Conservation (phyloP, 1,284 basidiomycete genomes). For the Porogramme epimiltina region DNA sequence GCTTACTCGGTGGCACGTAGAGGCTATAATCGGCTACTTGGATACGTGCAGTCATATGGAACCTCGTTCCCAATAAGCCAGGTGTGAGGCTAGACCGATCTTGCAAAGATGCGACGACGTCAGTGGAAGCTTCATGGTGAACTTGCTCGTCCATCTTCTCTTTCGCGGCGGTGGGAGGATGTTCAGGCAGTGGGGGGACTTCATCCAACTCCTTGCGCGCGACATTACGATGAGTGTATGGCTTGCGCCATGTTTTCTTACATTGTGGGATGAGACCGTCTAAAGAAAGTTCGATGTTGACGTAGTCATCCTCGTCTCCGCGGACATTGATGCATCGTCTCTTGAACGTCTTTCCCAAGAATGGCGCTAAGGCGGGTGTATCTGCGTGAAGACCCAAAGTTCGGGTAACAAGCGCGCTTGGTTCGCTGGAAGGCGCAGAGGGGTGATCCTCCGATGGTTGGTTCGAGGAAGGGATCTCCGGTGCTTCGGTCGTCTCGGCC, state of each 20-base stretch:
- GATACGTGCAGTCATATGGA: constrained; percentile 67
- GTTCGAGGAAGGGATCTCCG: constrained; percentile 6
- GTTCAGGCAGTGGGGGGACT: constrained; percentile 13
- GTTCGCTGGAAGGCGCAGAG: neutral
- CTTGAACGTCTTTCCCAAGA: constrained; percentile 61
- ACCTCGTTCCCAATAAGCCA: constrained; percentile 45
- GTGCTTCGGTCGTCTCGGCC: neutral
- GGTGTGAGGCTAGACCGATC: too few relatives aligned
- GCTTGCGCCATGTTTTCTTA: constrained; percentile 39
- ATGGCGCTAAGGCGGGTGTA: constrained; percentile 69
- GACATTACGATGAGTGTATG: constrained; percentile 46
- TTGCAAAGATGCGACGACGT: too few relatives aligned
- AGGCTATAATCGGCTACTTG: constrained; percentile 64
- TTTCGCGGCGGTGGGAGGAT: neutral
- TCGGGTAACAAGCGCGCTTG: constrained; percentile 49
- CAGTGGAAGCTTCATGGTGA: too few relatives aligned
- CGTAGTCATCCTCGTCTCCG: constrained; percentile 44
- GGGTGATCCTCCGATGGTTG: neutral
- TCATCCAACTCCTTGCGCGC: constrained; percentile 40
- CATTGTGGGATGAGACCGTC: constrained; percentile 2
- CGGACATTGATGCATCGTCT: constrained; percentile 58
- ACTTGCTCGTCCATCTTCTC: neutral
- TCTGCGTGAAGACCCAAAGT: constrained; percentile 72
- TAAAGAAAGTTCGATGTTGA: constrained; percentile 42
- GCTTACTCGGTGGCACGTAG: constrained; percentile 59